phyloP scores from a whole-genome alignment of 257 asterid species.

The Nicotiana tomentosiformis region DNA sequence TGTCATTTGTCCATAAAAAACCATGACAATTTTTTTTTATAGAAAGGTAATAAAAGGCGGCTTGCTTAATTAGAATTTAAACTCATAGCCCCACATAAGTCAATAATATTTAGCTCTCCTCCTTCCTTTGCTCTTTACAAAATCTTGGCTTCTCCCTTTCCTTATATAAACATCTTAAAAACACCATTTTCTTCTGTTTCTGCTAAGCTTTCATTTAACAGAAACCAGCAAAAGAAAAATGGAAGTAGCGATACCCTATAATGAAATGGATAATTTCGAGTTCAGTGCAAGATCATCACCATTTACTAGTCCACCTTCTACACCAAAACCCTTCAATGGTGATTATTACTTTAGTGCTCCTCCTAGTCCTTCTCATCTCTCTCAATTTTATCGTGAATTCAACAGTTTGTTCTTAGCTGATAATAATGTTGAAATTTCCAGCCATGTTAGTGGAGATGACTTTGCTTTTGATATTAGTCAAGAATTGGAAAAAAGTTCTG shows the following conservation, averaged over 20 bases:
- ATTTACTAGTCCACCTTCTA: constrained; percentile 24
- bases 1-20: background rate
- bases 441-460: constrained; percentile 19
- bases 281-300: constrained; percentile 47
- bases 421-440: background rate
- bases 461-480: constrained; percentile 51
- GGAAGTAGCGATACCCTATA: constrained; percentile 44
- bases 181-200: background rate
- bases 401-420: constrained; percentile 20
- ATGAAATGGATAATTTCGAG: constrained; percentile 31
- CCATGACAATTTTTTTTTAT: background rate
- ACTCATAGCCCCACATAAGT: background rate
- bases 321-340: constrained; percentile 39
- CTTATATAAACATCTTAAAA: background rate
- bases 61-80: constrained; percentile 5
- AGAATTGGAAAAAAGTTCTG: constrained; percentile 32
- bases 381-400: constrained; percentile 36
- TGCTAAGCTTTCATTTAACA: background rate
- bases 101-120: constrained; percentile 21
- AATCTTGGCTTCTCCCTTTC: background rate
- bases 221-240: constrained; percentile 15
- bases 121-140: background rate
- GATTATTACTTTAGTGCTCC: constrained; percentile 69
- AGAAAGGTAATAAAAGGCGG: constrained; percentile 47
- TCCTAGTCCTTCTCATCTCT: constrained; percentile 50